A percentile compares a stretch with the other conserved stretches of the same genome.
Conservation (phyloP, 176 grass and related monocot species). For the Leersia perrieri region DNA sequence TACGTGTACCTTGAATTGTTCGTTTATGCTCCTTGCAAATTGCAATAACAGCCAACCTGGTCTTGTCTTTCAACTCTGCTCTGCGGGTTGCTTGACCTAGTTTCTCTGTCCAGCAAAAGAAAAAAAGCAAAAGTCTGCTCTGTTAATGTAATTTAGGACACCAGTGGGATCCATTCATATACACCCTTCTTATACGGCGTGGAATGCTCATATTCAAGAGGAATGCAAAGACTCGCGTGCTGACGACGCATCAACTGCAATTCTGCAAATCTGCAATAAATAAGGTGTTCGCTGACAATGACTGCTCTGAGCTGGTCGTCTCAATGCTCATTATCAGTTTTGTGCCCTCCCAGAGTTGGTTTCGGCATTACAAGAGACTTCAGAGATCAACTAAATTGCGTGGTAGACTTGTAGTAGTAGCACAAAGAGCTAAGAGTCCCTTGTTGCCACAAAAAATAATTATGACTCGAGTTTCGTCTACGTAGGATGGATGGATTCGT, state of each 20-base stretch:
- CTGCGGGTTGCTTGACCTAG: not conserved
- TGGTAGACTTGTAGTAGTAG: no score
- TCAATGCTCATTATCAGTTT: not conserved
- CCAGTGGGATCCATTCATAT: not conserved
- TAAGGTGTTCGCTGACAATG: not conserved
- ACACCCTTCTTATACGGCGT: not conserved
- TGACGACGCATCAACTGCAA: not conserved
- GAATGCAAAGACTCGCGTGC: not conserved
- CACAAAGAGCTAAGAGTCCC: not conserved
- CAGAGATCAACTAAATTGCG: not conserved
- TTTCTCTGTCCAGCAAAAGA: no score
- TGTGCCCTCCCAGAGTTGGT: not conserved
- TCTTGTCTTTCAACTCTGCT: not conserved
- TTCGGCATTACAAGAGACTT: not conserved
- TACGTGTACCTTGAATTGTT: no score
- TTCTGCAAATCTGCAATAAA: not conserved
- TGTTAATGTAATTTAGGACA: not conserved
- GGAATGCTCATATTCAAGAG: not conserved
- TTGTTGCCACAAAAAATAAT: not conserved
- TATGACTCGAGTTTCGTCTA: not conserved
- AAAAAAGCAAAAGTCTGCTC: not conserved
- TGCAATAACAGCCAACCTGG: no score
- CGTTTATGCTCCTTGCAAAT: no score
- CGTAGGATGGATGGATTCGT: no score
- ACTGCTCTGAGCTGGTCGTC: not conserved